Evolutionary conservation across 2,329 filamentous ascomycete genomes (phyloP).

Genomic region (Fusarium bactridioides): DNA sequence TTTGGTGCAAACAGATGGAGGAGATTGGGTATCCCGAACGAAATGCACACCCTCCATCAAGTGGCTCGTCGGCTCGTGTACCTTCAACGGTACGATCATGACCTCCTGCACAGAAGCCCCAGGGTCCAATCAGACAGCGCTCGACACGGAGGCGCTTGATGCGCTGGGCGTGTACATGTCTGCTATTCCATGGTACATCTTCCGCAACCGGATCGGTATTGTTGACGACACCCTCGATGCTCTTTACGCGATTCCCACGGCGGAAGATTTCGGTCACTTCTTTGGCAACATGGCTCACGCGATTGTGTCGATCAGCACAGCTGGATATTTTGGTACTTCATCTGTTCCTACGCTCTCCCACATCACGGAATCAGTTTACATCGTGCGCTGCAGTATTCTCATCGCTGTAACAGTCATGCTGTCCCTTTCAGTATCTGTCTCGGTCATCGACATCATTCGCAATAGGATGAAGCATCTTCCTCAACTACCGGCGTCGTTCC

Average conservation of each 20-base stretch:
- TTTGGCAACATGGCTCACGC: constrained; percentile 36
- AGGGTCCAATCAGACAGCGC: constrained; percentile 9
- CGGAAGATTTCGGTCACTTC: constrained; percentile 29
- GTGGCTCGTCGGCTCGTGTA: constrained; percentile 28
- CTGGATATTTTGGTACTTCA: constrained; percentile 31
- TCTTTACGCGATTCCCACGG: constrained; percentile 31
- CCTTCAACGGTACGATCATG: constrained; percentile 33
- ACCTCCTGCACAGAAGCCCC: neutral
- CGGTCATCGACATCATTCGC: constrained; percentile 27
- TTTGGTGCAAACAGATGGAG: constrained; percentile 12
- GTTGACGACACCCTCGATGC: constrained; percentile 28
- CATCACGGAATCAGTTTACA: constrained; percentile 27
- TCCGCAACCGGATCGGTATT: constrained; percentile 19
- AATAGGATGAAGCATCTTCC: constrained; percentile 23
- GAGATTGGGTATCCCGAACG: constrained; percentile 31
- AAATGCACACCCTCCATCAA: constrained; percentile 26
- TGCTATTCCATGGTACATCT: constrained; percentile 35
- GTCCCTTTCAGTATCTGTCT: constrained; percentile 7
- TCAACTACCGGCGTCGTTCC: constrained; percentile 28
- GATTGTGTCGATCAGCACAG: constrained; percentile 29
- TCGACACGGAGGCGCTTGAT: constrained; percentile 24
- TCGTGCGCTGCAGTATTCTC: constrained; percentile 28
- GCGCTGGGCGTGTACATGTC: constrained; percentile 29
- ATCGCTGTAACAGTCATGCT: constrained; percentile 26
- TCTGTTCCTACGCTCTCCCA: constrained; percentile 8